These are phyloP conservation scores for Aspergillus piperis DNA, from an alignment of 2,329 filamentous ascomycete genomes.

Conservation along the genomic window DNA sequence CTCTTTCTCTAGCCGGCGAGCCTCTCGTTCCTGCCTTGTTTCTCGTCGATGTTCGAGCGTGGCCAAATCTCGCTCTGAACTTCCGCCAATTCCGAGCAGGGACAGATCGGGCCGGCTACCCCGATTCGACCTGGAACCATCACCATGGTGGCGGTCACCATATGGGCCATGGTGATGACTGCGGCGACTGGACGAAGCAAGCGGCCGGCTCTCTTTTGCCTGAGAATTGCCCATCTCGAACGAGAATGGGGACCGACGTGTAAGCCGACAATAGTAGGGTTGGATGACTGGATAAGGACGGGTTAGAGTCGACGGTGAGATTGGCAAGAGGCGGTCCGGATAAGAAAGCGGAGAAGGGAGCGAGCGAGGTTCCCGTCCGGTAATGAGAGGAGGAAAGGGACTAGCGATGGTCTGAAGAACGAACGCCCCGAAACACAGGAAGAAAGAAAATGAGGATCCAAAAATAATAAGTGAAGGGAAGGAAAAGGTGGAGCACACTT, in stretches of 20 bases:
- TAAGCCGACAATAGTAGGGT: constrained; percentile 3
- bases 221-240: constrained; percentile 49
- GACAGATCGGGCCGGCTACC: constrained; percentile 61
- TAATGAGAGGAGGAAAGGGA: constrained; percentile 11
- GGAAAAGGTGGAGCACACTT: constrained; percentile 10
- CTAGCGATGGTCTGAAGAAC: neutral
- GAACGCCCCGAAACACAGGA: neutral
- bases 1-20: constrained; percentile 80
- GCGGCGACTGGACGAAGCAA: constrained; percentile 29
- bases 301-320: constrained; percentile 4
- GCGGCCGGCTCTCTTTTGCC: constrained; percentile 48
- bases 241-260: constrained; percentile 11
- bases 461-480: neutral
- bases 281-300: neutral
- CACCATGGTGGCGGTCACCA: constrained; percentile 30
- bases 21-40: constrained; percentile 88
- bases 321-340: constrained; percentile 17
- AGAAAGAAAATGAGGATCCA: neutral
- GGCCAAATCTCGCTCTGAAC: constrained; percentile 52
- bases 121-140: constrained; percentile 52
- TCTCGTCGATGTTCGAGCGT: constrained; percentile 68
- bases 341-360: constrained; percentile 23
- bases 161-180: constrained; percentile 36
- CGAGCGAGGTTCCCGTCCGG: constrained; percentile 14
- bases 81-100: constrained; percentile 57